Evolutionary conservation across 768 basidiomycete genomes (phyloP), one percentile per base, ranked within the genome.

Genomic region (Piloderma croceum): DNA sequence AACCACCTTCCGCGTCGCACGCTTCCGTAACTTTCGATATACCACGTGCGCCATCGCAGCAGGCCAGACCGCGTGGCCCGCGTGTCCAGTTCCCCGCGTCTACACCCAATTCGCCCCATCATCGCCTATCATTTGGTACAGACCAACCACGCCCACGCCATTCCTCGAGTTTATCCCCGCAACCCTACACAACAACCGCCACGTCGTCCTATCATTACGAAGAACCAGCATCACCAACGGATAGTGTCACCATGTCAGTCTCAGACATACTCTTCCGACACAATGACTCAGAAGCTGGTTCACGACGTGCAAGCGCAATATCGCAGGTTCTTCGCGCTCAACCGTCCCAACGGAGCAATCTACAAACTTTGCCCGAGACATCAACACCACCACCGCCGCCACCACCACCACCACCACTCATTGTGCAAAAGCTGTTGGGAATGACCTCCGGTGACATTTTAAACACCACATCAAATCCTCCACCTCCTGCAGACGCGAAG

Each of bases 221-320:
- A n/a, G 53, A 56, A 34, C 51, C 67, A 22, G 64, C 60, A 21
- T 77, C 79, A 11, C 77, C 76, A 25, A 73, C 74, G 0, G 74
- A 79, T 34, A 80, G 77, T 42, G 60, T 78, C 25, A 73, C 76
- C 2, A 63, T 74, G 42, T 73, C 76, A 12, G 67, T 74, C n/a
- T 73, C 73, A 3, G 76, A 77, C 9, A 60, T 76, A 23, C 62
- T 71, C 36, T 76, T 75, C 54, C 62, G 71, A 25, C 65, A 70
- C 32, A 73, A 63, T 44, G 60, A 60, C 18, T 60, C 61, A 4
- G 65, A 67, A 1, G 60, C 59, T 13, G 46, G 36, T 5, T 15
- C 17, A 39, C 17, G 27, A 22, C n/a, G 20, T 35, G 24, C 10
- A 18, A 15, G 37, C 31, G 7, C 4, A 36, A 15, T 20, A 34